A percentile compares a stretch with the other conserved stretches of the same genome.
These are phyloP conservation scores for Phytopythium ostracodes DNA, from an alignment of 352 stramenopile species.

Conservation along the genomic window DNA sequence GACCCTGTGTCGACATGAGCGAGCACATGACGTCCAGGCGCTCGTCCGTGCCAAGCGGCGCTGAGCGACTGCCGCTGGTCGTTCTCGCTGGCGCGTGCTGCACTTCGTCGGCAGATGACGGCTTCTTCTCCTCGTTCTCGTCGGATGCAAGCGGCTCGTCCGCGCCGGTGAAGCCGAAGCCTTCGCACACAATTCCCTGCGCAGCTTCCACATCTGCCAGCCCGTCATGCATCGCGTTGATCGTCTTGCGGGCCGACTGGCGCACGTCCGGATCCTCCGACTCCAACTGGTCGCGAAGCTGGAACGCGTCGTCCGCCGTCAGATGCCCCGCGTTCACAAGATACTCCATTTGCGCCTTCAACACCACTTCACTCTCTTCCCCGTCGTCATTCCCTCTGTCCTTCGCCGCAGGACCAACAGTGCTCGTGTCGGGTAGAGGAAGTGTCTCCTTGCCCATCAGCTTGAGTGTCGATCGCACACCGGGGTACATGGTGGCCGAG, in stretches of 20 bases:
- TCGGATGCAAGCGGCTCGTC: slow-evolving; percentile 8
- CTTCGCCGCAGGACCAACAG: not conserved
- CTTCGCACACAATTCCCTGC: slow-evolving; percentile 20
- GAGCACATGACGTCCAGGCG: slow-evolving; percentile 80
- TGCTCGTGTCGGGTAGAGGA: slow-evolving; percentile 6
- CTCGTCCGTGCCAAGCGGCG: slow-evolving; percentile 7
- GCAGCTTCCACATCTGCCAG: slow-evolving; percentile 27
- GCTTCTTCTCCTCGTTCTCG: slow-evolving; percentile 12
- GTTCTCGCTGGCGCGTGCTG: not conserved
- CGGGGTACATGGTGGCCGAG: slow-evolving; percentile 10
- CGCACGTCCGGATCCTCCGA: slow-evolving; percentile 42
- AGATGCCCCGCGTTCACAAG: slow-evolving; percentile 62
- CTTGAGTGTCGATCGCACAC: slow-evolving; percentile 9
- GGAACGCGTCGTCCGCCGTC: slow-evolving; percentile 63
- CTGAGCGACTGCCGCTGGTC: not conserved
- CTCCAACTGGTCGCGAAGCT: slow-evolving; percentile 57
- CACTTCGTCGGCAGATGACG: not conserved
- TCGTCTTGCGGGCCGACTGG: slow-evolving; percentile 55
- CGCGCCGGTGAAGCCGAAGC: slow-evolving; percentile 23
- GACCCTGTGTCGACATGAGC: slow-evolving; percentile 56
- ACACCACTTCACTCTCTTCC: slow-evolving; percentile 31
- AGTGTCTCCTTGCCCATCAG: slow-evolving; percentile 5
- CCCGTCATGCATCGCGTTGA: slow-evolving; percentile 53
- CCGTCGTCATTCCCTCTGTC: not conserved
- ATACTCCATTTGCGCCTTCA: slow-evolving; percentile 75